These are phyloP conservation scores for Polytrichum formosum DNA, from an alignment of 225 moss, liverwort and hornwort genomes.

Conservation along the genomic window DNA sequence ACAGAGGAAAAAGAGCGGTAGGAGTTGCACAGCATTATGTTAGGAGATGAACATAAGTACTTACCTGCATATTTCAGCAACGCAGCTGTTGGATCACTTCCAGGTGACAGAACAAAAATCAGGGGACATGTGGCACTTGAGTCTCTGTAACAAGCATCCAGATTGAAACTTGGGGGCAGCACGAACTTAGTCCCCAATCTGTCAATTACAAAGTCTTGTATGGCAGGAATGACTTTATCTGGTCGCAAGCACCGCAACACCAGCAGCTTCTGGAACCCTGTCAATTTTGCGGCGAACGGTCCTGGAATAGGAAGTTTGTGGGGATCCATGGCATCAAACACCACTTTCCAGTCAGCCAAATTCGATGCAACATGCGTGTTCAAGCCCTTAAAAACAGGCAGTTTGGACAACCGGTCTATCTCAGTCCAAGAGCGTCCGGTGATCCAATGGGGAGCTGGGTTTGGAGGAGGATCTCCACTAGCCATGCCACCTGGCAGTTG, in stretches of 20 bases:
- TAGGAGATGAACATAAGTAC: no score
- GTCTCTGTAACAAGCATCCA: constrained; percentile 78
- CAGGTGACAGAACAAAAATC: constrained; percentile 84
- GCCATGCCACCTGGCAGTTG: constrained; percentile 72
- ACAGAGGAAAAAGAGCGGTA: not conserved
- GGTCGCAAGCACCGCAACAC: constrained; percentile 76
- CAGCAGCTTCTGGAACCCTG: constrained; percentile 63
- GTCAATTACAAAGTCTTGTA: constrained; percentile 80
- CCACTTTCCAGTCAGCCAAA: constrained; percentile 45
- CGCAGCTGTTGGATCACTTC: constrained; percentile 86
- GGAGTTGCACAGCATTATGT: not conserved
- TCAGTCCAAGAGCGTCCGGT: constrained; percentile 78
- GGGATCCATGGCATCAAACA: constrained; percentile 76
- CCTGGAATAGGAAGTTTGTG: constrained; percentile 58
- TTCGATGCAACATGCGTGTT: constrained; percentile 50
- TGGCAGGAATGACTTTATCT: constrained; percentile 85
- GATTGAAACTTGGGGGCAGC: constrained; percentile 71
- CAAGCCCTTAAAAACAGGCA: constrained; percentile 44
- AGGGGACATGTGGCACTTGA: constrained; percentile 79
- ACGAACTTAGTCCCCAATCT: constrained; percentile 79
- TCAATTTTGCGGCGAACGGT: constrained; percentile 25
- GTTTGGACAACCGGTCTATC: constrained; percentile 54
- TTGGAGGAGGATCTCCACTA: constrained; percentile 55
- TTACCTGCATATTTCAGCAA: constrained; percentile 69
- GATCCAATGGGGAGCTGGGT: constrained; percentile 82